Percentiles rank a stretch among this genome's conserved stretches.
Evolutionary conservation across 1,284 basidiomycete species (phyloP).

Genomic region (Tremellales sp.): DNA sequence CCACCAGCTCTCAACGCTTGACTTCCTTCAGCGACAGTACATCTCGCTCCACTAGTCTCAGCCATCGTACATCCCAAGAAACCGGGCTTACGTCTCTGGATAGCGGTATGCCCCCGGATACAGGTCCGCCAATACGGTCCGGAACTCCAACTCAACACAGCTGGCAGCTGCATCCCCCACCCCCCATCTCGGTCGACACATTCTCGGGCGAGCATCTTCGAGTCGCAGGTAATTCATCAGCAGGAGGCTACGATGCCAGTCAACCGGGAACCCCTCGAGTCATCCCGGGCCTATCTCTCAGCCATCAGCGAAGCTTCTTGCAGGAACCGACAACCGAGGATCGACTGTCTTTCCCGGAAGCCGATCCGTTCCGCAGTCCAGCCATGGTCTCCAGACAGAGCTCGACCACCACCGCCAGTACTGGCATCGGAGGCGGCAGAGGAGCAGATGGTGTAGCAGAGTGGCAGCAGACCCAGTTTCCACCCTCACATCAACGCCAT

Average conservation of each 20-base stretch:
- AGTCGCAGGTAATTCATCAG: not conserved
- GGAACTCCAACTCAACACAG: slow-evolving; percentile 7
- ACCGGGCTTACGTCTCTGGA: not conserved
- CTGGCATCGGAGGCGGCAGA: not conserved
- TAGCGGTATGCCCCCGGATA: not conserved
- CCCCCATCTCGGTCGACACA: not conserved
- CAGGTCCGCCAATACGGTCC: slow-evolving; percentile 3
- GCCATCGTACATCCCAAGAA: not conserved
- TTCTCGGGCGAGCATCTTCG: not conserved
- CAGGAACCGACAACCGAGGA: slow-evolving; percentile 1
- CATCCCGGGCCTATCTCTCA: not conserved
- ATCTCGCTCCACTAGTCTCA: not conserved
- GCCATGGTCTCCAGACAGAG: not conserved
- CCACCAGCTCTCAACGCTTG: not conserved
- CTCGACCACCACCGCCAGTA: not conserved
- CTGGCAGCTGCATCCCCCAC: slow-evolving; percentile 6
- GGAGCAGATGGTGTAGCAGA: not conserved
- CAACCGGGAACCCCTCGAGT: slow-evolving; percentile 6
- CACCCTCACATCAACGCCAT: slow-evolving; percentile 16
- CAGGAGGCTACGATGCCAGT: slow-evolving; percentile 2
- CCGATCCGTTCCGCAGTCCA: not conserved
- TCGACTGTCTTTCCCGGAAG: not conserved
- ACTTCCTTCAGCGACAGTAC: not conserved
- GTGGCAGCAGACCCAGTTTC: not conserved
- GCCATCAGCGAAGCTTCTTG: slow-evolving; percentile 6